Conservation (phyloP, 345 rosid genomes). For the Populus pruinosa region DNA sequence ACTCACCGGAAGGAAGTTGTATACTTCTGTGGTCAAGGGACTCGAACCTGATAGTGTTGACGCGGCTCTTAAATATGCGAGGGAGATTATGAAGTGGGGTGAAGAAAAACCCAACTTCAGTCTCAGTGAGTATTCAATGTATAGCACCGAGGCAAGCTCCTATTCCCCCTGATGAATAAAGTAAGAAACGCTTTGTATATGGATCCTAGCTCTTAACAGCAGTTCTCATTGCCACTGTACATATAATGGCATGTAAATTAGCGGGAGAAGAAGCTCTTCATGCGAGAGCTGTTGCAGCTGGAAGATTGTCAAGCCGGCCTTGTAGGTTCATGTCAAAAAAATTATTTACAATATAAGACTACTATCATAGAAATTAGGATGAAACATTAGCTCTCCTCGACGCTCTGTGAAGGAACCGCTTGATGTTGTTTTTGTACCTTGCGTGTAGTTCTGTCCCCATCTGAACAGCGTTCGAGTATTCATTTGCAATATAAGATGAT, state of each 20-base stretch:
- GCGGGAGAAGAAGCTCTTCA: conserved; percentile 8
- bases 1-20: conserved; percentile 67
- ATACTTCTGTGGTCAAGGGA: conserved; percentile 62
- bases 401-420: neutral
- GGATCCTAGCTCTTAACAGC: neutral
- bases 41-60: conserved; percentile 60
- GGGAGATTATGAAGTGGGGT: conserved; percentile 92
- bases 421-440: conserved; percentile 1
- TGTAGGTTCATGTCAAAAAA: neutral
- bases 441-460: neutral
- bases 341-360: neutral
- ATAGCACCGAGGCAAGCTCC: conserved; percentile 57
- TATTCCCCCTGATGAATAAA: conserved; percentile 29
- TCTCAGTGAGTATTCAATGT: conserved; percentile 49
- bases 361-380: neutral
- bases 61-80: conserved; percentile 58
- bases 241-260: conserved; percentile 30
- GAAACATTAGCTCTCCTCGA: neutral
- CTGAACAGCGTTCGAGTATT: conserved; percentile 1
- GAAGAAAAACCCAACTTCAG: conserved; percentile 69
- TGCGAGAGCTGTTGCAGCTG: neutral
- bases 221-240: conserved; percentile 18
- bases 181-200: conserved; percentile 3
- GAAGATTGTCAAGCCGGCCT: neutral
- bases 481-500: conserved; percentile 10